Base-by-base conservation (phyloP, 2,329 filamentous ascomycete genomes). In the Fusarium sp. region DNA sequence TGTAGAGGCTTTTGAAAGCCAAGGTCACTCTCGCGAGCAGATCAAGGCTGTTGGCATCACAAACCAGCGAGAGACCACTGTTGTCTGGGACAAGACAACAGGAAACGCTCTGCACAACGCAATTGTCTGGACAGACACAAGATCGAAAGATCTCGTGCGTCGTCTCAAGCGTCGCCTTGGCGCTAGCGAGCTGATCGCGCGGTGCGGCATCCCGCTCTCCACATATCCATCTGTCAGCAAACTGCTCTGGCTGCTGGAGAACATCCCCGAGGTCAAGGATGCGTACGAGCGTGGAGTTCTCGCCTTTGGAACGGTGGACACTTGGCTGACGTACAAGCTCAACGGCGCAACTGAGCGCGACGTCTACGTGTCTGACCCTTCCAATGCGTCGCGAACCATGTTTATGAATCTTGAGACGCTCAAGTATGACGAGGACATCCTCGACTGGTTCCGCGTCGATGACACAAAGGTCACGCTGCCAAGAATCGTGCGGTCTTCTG, bases 61-160 rank as follows among this genome's bases (percentile, higher is more conserved):
- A 70, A 94, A 93, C 78, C 92, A 96, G 81, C 86, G 92, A 76
- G 92, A 96, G 79, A 95, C 92, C 8, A 92, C 90, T 4, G 83
- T 95, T 2, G 88, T 92, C 54, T 95, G 92, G 92, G 91, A 95
- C 77, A 87, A 84, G 75, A 86, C 88, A 69, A 94, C 91, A 0
- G 92, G 92, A 49, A 87, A 94, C 76, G 87, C 92, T 10, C 81
- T 96, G 39, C 86, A 94, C 82, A 93, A 94, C 75, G 92, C 92
- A 65, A 93, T 96, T 66, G 92, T 92, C 55, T 95, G 92, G 92
- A 91, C 92, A 39, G 92, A 96, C 76, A 94, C 92, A n/a, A 84
- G 92, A 54, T 90, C 91, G 47, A 86, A 88, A 68, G 84, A 86
- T 54, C 82, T 95, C 48, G 92, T 93, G 11, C 88, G 91, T 62